Percentiles rank a stretch among this genome's conserved stretches.
Evolutionary conservation across 495 filamentous ascomycete species (phyloP).

Genomic region (Xylaria curta): DNA sequence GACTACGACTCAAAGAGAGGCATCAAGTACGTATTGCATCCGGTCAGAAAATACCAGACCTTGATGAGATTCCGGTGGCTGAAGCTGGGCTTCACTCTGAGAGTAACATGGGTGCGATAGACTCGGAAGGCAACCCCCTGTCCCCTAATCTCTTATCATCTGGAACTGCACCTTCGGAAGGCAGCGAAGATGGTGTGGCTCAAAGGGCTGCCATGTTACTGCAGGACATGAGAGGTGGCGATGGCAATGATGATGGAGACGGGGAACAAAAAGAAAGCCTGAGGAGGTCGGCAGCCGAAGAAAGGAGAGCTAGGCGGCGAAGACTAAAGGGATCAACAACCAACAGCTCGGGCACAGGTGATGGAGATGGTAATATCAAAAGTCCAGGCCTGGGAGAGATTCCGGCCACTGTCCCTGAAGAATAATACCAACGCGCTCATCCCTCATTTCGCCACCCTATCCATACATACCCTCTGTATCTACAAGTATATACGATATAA

Average conservation of each 20-base stretch:
- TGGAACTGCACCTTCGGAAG: conserved; percentile 51
- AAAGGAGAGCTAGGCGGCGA: conserved; percentile 41
- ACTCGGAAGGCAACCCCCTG: conserved; percentile 45
- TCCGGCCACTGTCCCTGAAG: conserved; percentile 31
- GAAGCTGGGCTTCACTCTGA: conserved; percentile 43
- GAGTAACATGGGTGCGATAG: conserved; percentile 29
- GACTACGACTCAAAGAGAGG: conserved; percentile 86
- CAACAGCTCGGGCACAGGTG: conserved; percentile 23
- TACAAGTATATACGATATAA: conserved; percentile 34
- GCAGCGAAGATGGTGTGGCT: conserved; percentile 76
- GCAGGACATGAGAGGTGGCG: conserved; percentile 74
- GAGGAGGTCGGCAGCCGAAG: conserved; percentile 54
- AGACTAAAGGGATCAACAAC: conserved; percentile 37
- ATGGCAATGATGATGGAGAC: conserved; percentile 62
- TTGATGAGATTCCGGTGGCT: conserved; percentile 58
- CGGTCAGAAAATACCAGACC: conserved; percentile 81
- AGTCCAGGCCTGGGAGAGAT: conserved; percentile 33
- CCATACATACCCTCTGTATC: conserved; percentile 19
- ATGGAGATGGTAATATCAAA: conserved; percentile 33
- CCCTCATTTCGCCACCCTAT: neutral
- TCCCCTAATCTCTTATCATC: conserved; percentile 47
- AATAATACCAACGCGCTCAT: conserved; percentile 19
- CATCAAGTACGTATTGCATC: conserved; percentile 91
- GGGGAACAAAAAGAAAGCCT: conserved; percentile 64
- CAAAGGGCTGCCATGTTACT: conserved; percentile 83